Base-by-base conservation (phyloP, 2,329 filamentous ascomycete genomes). In the Scedosporium aurantiacum region DNA sequence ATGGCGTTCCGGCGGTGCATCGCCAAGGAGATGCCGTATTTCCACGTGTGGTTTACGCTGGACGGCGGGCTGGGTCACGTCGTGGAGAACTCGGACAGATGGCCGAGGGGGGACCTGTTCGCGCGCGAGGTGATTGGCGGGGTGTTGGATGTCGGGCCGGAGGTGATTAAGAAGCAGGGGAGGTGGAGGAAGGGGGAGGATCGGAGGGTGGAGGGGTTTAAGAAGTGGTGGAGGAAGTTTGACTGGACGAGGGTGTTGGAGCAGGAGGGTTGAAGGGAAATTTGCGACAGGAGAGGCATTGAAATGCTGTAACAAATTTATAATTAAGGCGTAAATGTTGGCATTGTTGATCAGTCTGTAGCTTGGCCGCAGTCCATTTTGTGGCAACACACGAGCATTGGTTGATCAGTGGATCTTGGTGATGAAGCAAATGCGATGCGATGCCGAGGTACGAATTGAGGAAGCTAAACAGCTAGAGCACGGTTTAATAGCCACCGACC, bases 1-100 rank as follows among this genome's bases (percentile, higher is more conserved):
- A 74, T 82, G 60, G 92, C 94, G 1, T 99, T 99, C 72, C 82
- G 93, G 1, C 82, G 86, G 62, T 88, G 83, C 21, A 79, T 99
- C 63, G 90, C 90, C 12, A 96, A 95, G 75, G 93, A 99, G 77
- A 93, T 95, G 89, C 93, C 95, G 0, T 99, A 99, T 72, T 99
- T 99, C 69, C 94, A 99, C 72, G 93, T 87, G 21, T 99, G 93
- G 92, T 97, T 97, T 71, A 84, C 85, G 60, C 77, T 99, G 1
- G 92, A 99, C 70, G 94, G 94, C 2, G 94, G 94, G 0, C 75
- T 99, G 65, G 94, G 91, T 0, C 94, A 99, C 72, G 79, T 99
- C 7, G 89, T 99, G 0, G 94, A 99, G 74, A 90, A 99, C 67
- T 78, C 85, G 28, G 82, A 85, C 57, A 79, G 86, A 58, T 99